phyloP scores from a whole-genome alignment of 2,329 filamentous ascomycete species.

The Emydomyces testavorans region DNA sequence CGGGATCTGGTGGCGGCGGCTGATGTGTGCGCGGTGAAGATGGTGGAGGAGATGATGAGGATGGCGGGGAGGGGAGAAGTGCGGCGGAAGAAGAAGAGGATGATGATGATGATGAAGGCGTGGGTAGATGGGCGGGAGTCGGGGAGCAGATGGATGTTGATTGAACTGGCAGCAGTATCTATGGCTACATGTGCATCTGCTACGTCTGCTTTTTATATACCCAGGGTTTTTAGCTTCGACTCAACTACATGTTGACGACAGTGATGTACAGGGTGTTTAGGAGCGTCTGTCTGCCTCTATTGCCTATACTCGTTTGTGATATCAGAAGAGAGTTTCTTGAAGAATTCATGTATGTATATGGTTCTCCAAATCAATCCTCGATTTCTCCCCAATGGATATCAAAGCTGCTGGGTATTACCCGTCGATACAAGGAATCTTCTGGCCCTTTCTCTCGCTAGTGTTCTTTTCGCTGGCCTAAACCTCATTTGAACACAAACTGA shows the following conservation, averaged over 20 bases:
- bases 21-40: conserved; percentile 93
- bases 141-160: conserved; percentile 41
- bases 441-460: not conserved
- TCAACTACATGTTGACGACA: conserved; percentile 7
- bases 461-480: not conserved
- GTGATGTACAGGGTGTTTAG: conserved; percentile 6
- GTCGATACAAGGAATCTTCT: not conserved
- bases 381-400: not conserved
- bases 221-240: conserved; percentile 4
- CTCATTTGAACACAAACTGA: not conserved
- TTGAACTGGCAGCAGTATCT: conserved; percentile 20
- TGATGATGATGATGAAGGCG: no score
- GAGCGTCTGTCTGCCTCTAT: not conserved
- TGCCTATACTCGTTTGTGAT: conserved; percentile 3
- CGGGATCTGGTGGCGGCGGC: conserved; percentile 80
- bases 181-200: conserved; percentile 4
- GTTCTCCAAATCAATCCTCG: conserved; percentile 3
- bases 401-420: not conserved
- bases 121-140: conserved; percentile 35
- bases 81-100: conserved; percentile 36
- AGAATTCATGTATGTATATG: conserved; percentile 2
- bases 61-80: no score
- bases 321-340: conserved; percentile 7
- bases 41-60: conserved; percentile 85
- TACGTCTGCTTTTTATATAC: conserved; percentile 8